Percentiles rank a stretch among this genome's conserved stretches.
Evolutionary conservation across 345 rosid genomes (phyloP).

Genomic region (Cardamine resedifolia): DNA sequence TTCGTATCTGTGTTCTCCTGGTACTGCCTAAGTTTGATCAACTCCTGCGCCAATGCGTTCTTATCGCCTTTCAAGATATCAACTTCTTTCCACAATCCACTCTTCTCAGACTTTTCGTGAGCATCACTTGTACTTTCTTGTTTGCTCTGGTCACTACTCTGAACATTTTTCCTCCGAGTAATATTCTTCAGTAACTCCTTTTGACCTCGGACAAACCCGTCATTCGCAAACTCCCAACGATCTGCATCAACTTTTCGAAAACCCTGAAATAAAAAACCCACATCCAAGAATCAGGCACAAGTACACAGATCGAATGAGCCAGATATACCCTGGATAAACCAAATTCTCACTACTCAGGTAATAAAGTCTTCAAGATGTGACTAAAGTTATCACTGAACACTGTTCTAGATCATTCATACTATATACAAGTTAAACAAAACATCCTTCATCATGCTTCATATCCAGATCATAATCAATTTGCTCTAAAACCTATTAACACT

Average conservation of each 20-base stretch:
- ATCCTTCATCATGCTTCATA: neutral
- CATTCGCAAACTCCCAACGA: constrained; percentile 87
- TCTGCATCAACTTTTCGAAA: constrained; percentile 85
- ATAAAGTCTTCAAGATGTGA: neutral
- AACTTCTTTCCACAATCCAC: constrained; percentile 66
- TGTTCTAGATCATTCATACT: neutral
- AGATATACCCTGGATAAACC: neutral
- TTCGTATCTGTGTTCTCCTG: constrained; percentile 74
- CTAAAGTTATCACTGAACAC: neutral
- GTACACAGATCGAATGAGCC: neutral
- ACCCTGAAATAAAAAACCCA: constrained; percentile 55
- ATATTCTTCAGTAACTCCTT: constrained; percentile 70
- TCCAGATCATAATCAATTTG: constrained; percentile 4
- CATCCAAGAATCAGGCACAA: neutral
- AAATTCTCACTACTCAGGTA: neutral
- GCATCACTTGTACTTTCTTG: constrained; percentile 35
- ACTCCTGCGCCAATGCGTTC: constrained; percentile 62
- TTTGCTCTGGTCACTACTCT: constrained; percentile 49
- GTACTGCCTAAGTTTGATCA: constrained; percentile 64
- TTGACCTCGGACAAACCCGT: constrained; percentile 71
- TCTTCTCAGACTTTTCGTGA: constrained; percentile 39
- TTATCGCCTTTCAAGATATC: constrained; percentile 75
- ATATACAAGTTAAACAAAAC: neutral
- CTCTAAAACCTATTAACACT: neutral
- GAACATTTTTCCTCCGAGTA: constrained; percentile 65